Base-by-base conservation (phyloP, 2,329 filamentous ascomycete species). In the Sclerotinia subarctica region DNA sequence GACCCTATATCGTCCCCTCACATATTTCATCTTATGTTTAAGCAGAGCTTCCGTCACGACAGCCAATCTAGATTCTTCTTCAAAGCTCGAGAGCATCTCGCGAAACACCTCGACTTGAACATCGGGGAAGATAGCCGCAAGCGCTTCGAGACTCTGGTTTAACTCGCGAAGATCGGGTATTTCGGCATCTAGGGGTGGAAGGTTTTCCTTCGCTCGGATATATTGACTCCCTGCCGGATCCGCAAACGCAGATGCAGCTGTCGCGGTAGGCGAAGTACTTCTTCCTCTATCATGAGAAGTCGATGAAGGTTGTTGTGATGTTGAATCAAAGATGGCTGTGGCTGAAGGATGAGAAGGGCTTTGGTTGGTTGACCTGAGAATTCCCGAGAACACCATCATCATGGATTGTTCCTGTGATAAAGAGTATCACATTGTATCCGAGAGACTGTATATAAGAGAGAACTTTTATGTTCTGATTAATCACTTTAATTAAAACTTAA, bases 61-160 rank as follows among this genome's bases (percentile, higher is more conserved):
- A 54, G 91, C 89, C 32, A 94, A 80, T 72, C 91, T 83, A 70
- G 91, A 94, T 78, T 94, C 90, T 73, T 89, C 87, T 74, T 90
- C 89, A 76, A 94, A 90, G 74, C 83, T 90, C 51, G 84, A 80
- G 60, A 95, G 86, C 85, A 95, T 91, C 80, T 94, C 91, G 56
- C 91, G 86, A 76, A 95, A 92, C 24, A 94, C 91, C 73, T 94
- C 90, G 69, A 91, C 83, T 78, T 93, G 90, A n/a, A 94, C 83
- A 78, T 94, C 87, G 38, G 92, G 92, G 72, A 95, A 95, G 11
- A 94, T 84, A 59, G 86, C 86, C 29, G 88, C 86, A 54, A 95
- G 84, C 17, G 84, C 86, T 69, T 86, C 85, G 71, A 95, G 86
- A 73, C 87, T 85, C 63, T 82, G 82, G 79, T 94, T 94, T 60